phyloP scores from a whole-genome alignment of 1,139 yeast genomes.

The Debaryomyces sp. region DNA sequence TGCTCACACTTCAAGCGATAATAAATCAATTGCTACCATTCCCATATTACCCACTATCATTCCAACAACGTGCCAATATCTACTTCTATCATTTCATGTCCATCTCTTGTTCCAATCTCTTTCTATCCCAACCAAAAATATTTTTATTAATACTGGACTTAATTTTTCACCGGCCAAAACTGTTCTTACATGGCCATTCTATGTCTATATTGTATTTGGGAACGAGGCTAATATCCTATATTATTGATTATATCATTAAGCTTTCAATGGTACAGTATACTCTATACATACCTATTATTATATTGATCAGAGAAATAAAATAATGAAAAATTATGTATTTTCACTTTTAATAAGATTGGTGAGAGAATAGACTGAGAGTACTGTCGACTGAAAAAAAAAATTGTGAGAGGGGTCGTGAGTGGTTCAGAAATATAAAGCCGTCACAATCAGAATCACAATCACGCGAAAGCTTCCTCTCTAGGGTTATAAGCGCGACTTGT shows the following conservation, averaged over 20 bases:
- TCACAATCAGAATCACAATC: neutral
- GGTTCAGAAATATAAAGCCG: neutral
- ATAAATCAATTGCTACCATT: neutral
- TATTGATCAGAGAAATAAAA: constrained; percentile 15
- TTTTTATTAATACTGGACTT: neutral
- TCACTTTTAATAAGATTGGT: constrained; percentile 5
- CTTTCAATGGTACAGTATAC: constrained; percentile 5
- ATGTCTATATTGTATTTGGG: neutral
- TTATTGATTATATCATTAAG: neutral
- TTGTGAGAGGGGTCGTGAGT: neutral
- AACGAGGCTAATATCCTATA: neutral
- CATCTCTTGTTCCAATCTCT: neutral
- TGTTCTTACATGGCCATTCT: neutral
- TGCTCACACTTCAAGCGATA: neutral
- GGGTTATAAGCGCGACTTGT: neutral
- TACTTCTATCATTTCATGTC: neutral
- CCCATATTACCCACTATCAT: neutral
- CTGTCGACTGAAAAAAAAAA: constrained; percentile 5
- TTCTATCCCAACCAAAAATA: neutral
- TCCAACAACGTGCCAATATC: neutral
- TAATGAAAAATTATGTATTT: constrained; percentile 7
- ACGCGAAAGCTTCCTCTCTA: neutral
- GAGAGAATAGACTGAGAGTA: neutral
- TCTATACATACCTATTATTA: constrained; percentile 20
- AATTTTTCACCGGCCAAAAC: neutral